phyloP scores from a whole-genome alignment of 768 basidiomycete genomes.

The Tubosaeta brunneosetosa region DNA sequence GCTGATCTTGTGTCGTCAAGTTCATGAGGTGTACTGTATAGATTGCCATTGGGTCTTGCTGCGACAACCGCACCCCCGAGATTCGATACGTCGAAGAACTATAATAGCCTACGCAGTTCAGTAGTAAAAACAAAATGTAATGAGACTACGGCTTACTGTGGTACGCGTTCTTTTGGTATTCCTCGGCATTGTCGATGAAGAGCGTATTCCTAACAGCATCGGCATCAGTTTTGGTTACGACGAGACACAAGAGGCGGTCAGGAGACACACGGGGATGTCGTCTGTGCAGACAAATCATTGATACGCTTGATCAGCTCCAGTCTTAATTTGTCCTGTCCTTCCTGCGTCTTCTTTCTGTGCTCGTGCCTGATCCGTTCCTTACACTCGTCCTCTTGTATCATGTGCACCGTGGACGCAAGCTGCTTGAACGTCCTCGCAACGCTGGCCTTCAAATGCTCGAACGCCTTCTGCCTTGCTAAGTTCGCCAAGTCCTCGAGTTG shows the following conservation, averaged over 20 bases:
- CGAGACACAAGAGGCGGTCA: background rate
- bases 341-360: background rate
- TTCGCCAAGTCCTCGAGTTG: no score
- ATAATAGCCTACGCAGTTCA: background rate
- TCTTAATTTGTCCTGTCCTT: constrained; percentile 11
- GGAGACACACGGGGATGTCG: constrained; percentile 5
- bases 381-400: constrained; percentile 5
- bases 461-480: no score
- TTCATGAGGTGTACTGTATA: no score
- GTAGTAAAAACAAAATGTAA: background rate
- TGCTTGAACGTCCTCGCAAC: constrained; percentile 5
- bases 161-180: background rate
- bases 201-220: constrained; percentile 10
- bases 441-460: background rate
- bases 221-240: background rate
- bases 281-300: constrained; percentile 11
- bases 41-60: no score
- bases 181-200: background rate
- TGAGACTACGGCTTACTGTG: background rate
- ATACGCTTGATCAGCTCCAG: constrained; percentile 14
- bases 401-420: constrained; percentile 5
- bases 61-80: constrained; percentile 3
- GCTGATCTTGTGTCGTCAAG: no score
- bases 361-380: background rate
- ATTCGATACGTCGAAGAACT: background rate